A percentile compares a stretch with the other conserved stretches of the same genome.
phyloP scores from a whole-genome alignment of 371 early-diverging fungal genomes.

The Mycotypha africana region DNA sequence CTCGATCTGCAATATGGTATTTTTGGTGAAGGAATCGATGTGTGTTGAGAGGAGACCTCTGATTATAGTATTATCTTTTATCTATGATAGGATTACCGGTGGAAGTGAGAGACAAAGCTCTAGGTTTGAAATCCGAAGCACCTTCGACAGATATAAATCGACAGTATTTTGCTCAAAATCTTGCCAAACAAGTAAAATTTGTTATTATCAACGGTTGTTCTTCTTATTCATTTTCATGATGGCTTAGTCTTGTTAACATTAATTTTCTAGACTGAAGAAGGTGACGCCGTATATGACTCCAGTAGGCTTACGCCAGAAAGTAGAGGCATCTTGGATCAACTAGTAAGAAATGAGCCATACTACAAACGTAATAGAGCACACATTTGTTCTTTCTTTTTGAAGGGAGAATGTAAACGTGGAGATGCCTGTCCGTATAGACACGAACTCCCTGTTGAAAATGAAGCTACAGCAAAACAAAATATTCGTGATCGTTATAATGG shows the following conservation, averaged over 20 bases:
- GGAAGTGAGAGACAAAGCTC: constrained; percentile 88
- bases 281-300: constrained; percentile 61
- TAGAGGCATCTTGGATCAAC: constrained; percentile 70
- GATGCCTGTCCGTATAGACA: constrained; percentile 91
- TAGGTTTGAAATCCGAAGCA: constrained; percentile 68
- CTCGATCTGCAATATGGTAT: constrained; percentile 90
- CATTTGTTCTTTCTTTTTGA: constrained; percentile 93
- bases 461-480: constrained; percentile 77
- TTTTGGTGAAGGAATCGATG: neutral
- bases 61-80: too few relatives aligned
- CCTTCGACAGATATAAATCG: constrained; percentile 85
- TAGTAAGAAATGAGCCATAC: constrained; percentile 87
- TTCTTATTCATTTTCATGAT: neutral
- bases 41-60: too few relatives aligned
- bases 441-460: constrained; percentile 80
- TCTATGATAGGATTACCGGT: constrained; percentile 70
- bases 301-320: constrained; percentile 75
- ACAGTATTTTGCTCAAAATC: constrained; percentile 82
- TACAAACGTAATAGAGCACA: constrained; percentile 89
- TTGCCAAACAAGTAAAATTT: constrained; percentile 65
- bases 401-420: constrained; percentile 91
- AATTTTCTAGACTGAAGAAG: constrained; percentile 38
- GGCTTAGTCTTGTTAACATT: neutral
- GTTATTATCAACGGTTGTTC: neutral
- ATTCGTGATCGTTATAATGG: constrained; percentile 92